Percentiles rank a stretch among this genome's conserved stretches.
Evolutionary conservation across 805 yeast species (phyloP).

Genomic region (Yamadazyma akitaensis): DNA sequence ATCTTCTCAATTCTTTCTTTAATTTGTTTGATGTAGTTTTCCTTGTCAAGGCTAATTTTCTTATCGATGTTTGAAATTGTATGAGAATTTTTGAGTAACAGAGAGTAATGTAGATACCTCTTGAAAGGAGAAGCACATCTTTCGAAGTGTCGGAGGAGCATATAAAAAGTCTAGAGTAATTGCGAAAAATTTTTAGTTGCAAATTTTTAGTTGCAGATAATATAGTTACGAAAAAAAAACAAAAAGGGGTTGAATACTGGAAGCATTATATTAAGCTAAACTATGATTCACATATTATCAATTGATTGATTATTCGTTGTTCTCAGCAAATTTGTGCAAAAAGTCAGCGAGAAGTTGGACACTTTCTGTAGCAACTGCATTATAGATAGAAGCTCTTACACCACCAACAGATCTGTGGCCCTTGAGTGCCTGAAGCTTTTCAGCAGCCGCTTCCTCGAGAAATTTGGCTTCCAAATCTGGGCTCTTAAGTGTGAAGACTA

Average conservation of each 20-base stretch:
- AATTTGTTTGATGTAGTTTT: constrained; percentile 27
- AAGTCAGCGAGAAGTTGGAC: constrained; percentile 56
- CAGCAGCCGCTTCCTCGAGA: constrained; percentile 59
- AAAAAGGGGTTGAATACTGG: neutral
- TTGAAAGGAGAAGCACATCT: neutral
- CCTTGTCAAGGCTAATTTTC: constrained; percentile 22
- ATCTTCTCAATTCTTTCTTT: constrained; percentile 68
- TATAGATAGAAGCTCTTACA: constrained; percentile 87
- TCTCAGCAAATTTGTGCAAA: constrained; percentile 57
- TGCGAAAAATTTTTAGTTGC: constrained; percentile 7
- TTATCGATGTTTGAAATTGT: neutral
- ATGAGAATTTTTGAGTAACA: neutral
- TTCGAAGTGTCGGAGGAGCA: constrained; percentile 1
- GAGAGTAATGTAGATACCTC: neutral
- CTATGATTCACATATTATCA: too few species aligned
- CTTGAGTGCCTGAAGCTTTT: constrained; percentile 71
- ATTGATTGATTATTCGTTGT: constrained; percentile 15
- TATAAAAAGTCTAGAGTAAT: neutral
- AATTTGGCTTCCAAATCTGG: constrained; percentile 68
- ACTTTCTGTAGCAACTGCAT: constrained; percentile 70
- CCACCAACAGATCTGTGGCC: constrained; percentile 99
- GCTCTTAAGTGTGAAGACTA: constrained; percentile 75
- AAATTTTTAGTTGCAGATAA: neutral
- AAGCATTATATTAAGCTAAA: too few species aligned
- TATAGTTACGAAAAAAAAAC: too few species aligned